Base-by-base conservation (phyloP, 2,329 filamentous ascomycete species). In the Fusarium camptoceras region DNA sequence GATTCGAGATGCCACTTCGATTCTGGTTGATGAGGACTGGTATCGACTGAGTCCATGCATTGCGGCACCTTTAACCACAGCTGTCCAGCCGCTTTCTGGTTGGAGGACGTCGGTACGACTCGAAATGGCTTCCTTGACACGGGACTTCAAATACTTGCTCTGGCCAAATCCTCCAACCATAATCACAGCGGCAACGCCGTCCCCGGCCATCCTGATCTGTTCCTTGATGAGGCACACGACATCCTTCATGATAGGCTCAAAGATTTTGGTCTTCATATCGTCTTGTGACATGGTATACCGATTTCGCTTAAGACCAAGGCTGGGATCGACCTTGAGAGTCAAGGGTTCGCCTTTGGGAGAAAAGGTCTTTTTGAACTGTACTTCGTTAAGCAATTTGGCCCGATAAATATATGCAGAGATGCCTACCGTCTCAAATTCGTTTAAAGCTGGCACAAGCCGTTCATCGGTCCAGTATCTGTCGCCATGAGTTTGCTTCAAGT, bases 191-290 rank as follows among this genome's bases (percentile, higher is more conserved):
- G 78, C 72, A 14, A 81, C 73, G 14, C 77, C 74, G 22, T 73
- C 70, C 18, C 76, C 78, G 6, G 77, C 79, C 79, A 81, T 78
- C 15, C 73, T 70, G 28, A 81, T 77, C 55, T 81, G 79, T 49
- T 81, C 83, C 41, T 81, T 78, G 48, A 85, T 80, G 7, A 83
- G 79, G 4, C 80, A 79, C 5, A 80, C 75, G n/a, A 82, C 78
- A 22, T 82, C 76, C 78, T 77, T 86, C 78, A 71, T 82, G 70
- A 81, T 80, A 8, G 79, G 79, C 7, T 78, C 78, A 58, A 81
- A 80, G 15, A 81, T 78, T 87, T 73, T 83, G 86, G 78, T 91
- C 87, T 73, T 93, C 91, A 79, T 94, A 87, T 43, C 76, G 89
- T 91, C 55, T 78, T 87, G 75, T n/a, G 79, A 56, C 69, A 81